These are phyloP conservation scores for Middelhovenomyces tepae DNA, from an alignment of 805 yeast genomes.

Conservation along the genomic window DNA sequence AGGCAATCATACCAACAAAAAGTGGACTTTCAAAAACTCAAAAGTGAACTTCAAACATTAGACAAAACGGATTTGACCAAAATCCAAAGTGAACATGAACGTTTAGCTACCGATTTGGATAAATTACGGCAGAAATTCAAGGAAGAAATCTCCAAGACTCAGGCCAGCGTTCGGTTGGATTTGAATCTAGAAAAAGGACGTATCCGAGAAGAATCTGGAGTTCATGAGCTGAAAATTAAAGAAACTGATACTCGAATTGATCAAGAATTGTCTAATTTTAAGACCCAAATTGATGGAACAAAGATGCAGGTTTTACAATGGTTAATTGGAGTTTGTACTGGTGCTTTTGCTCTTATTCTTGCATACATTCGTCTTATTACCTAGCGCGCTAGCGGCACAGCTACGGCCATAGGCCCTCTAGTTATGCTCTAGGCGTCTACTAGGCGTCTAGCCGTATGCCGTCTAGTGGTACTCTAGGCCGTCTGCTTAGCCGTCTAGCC, in stretches of 20 bases:
- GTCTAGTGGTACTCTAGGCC: no score
- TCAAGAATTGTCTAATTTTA: constrained; percentile 90
- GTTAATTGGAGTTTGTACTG: constrained; percentile 97
- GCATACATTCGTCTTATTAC: constrained; percentile 83
- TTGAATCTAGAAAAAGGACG: constrained; percentile 90
- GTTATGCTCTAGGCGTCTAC: no score
- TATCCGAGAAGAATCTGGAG: constrained; percentile 86
- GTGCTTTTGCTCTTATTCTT: constrained; percentile 88
- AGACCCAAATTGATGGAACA: constrained; percentile 88
- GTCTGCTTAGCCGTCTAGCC: no score
- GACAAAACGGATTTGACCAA: constrained; percentile 80
- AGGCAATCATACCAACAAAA: constrained; percentile 90
- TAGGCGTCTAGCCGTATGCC: no score
- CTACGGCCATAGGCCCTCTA: constrained; percentile 8
- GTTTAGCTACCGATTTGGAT: constrained; percentile 74
- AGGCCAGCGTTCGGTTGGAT: constrained; percentile 85
- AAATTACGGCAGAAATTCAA: constrained; percentile 73
- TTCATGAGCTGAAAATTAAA: constrained; percentile 86
- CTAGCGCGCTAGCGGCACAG: no score
- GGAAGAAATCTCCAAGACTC: constrained; percentile 85
- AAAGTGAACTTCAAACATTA: constrained; percentile 82
- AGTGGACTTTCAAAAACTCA: constrained; percentile 90
- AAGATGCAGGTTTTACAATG: constrained; percentile 97
- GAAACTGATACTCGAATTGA: constrained; percentile 93
- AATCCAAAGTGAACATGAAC: constrained; percentile 79